These are phyloP conservation scores for Dendrocalamus latiflorus DNA, from an alignment of 202 grass and related monocot species.

Conservation along the genomic window DNA sequence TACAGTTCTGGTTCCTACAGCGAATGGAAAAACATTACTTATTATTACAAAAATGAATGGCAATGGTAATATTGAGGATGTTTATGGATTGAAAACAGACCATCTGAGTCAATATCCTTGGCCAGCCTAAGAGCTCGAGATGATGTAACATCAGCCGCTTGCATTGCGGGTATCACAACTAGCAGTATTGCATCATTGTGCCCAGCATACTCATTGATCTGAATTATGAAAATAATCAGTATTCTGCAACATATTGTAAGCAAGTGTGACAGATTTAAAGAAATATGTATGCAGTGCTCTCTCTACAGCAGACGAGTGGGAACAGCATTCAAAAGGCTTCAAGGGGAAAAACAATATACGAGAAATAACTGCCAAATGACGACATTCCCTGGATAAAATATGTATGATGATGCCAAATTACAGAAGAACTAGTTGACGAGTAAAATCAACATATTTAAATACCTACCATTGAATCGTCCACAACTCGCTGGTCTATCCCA, in stretches of 20 bases:
- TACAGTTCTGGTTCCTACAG: slow-evolving; percentile 62
- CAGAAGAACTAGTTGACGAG: background rate
- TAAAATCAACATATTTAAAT: background rate
- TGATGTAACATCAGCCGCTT: slow-evolving; percentile 58
- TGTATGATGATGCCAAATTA: background rate
- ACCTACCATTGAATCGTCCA: slow-evolving; percentile 60
- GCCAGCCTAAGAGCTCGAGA: slow-evolving; percentile 63
- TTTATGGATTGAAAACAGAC: slow-evolving; percentile 31
- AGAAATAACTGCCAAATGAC: background rate
- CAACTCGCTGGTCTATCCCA: slow-evolving; percentile 55
- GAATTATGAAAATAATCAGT: slow-evolving; percentile 25
- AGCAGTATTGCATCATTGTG: too few species aligned
- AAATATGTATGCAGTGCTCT: background rate
- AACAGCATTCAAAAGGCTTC: background rate
- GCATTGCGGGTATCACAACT: slow-evolving; percentile 59
- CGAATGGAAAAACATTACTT: slow-evolving; percentile 5
- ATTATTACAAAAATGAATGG: background rate
- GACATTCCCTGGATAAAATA: background rate
- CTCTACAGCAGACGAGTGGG: background rate
- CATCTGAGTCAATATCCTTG: slow-evolving; percentile 77
- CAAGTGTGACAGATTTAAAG: background rate
- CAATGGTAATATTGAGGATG: background rate
- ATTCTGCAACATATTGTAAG: background rate
- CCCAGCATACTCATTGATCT: slow-evolving; percentile 66
- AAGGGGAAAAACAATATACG: background rate